Evolutionary conservation across 768 basidiomycete genomes (phyloP).

Genomic region (Rhodotorula graminis): DNA sequence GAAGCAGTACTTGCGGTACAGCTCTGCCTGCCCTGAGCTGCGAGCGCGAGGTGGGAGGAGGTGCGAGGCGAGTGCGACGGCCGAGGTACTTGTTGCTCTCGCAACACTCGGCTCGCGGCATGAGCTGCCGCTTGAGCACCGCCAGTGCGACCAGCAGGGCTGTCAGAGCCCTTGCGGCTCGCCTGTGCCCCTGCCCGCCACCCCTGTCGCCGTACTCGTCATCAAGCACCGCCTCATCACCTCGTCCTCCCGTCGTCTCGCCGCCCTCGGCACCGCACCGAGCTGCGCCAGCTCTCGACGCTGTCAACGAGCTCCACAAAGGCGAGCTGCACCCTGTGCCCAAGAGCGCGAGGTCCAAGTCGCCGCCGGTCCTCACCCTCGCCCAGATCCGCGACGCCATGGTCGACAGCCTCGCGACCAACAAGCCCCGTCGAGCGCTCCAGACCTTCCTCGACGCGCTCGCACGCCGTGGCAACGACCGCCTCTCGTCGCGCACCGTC

Average conservation of each 20-base stretch:
- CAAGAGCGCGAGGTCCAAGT: neutral
- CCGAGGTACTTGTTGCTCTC: too few species aligned
- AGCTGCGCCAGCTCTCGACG: neutral
- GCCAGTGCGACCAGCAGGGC: too few species aligned
- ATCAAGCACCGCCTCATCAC: neutral
- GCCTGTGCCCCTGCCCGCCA: too few species aligned
- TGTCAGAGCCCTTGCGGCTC: too few species aligned
- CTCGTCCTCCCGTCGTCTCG: neutral
- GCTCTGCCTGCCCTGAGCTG: too few species aligned
- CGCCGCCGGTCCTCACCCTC: neutral
- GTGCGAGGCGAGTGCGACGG: too few species aligned
- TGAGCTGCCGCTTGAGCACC: neutral
- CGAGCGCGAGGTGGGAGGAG: too few species aligned
- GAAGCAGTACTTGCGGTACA: too few species aligned
- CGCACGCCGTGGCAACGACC: neutral
- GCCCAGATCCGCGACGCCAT: neutral
- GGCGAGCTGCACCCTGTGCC: neutral
- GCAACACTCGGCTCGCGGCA: neutral
- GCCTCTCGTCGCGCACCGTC: neutral
- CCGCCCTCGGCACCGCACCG: too few species aligned
- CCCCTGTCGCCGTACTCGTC: too few species aligned
- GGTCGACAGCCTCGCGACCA: neutral
- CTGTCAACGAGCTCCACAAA: neutral
- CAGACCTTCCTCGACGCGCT: neutral
- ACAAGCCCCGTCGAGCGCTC: slow-evolving; percentile 6